Conservation (phyloP, 164 flowering plant species). For the Umbilicus rupestris region DNA sequence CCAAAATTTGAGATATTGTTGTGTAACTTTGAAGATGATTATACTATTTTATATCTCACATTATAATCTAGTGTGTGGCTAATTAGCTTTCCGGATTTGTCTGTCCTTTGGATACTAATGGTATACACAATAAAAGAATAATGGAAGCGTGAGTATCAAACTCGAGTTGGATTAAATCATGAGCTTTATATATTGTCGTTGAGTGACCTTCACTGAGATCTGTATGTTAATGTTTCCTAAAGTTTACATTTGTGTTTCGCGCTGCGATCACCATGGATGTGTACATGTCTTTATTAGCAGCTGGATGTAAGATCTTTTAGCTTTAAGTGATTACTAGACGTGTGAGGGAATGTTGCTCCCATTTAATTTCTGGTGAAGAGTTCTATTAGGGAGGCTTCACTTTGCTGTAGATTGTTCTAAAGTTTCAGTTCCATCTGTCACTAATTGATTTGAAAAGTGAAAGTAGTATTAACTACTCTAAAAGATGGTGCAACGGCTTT, state of each 20-base stretch:
- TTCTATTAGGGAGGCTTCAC: too few species aligned
- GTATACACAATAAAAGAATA: neutral
- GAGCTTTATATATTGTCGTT: neutral
- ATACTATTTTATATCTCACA: neutral
- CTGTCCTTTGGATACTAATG: neutral
- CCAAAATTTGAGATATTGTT: neutral
- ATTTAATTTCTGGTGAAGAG: too few species aligned
- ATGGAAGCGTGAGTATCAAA: neutral
- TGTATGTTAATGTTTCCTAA: neutral
- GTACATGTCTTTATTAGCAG: neutral
- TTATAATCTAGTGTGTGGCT: neutral
- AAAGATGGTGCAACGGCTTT: too few species aligned
- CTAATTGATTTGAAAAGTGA: too few species aligned
- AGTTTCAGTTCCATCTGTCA: too few species aligned
- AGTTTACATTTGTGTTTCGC: neutral
- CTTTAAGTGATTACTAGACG: neutral
- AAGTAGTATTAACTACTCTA: too few species aligned
- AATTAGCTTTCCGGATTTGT: neutral
- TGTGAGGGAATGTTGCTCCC: too few species aligned
- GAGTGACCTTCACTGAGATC: neutral
- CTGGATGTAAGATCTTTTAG: neutral
- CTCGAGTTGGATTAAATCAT: neutral
- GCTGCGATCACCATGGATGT: neutral
- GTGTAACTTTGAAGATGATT: too few species aligned
- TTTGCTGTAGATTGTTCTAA: too few species aligned